phyloP scores from a whole-genome alignment of 768 basidiomycete species.

The Neoboletus brunneissimus region DNA sequence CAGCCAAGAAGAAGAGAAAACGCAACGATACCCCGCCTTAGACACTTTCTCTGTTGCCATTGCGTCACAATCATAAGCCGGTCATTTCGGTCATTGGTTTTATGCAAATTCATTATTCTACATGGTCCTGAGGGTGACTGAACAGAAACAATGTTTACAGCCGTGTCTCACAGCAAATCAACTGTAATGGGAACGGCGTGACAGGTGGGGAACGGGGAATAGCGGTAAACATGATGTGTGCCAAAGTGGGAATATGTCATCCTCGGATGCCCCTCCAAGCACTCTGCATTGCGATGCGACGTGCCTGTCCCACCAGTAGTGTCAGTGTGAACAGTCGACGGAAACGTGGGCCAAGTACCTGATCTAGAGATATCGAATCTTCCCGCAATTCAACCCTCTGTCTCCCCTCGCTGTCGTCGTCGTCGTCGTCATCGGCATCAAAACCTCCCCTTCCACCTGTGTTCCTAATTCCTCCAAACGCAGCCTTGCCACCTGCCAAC shows the following conservation, averaged over 20 bases:
- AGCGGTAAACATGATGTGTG: slow-evolving; percentile 1
- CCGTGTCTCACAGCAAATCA: slow-evolving; percentile 10
- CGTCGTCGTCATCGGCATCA: slow-evolving; percentile 76
- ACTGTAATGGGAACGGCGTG: slow-evolving; percentile 7
- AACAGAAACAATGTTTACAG: slow-evolving; percentile 11
- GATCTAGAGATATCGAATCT: slow-evolving; percentile 88
- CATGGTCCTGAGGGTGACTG: slow-evolving; percentile 20
- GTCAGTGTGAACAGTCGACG: slow-evolving; percentile 1
- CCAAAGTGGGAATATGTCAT: slow-evolving; percentile 31
- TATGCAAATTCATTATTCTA: slow-evolving; percentile 24
- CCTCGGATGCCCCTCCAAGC: slow-evolving; percentile 75
- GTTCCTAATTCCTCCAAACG: slow-evolving; percentile 75
- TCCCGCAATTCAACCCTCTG: slow-evolving; percentile 78
- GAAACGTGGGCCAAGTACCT: slow-evolving; percentile 48
- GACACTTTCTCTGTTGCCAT: not conserved
- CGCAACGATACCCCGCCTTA: slow-evolving; percentile 18
- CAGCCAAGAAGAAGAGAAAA: slow-evolving; percentile 22
- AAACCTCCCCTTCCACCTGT: slow-evolving; percentile 35
- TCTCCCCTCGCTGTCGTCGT: slow-evolving; percentile 51
- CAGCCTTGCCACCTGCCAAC: slow-evolving; percentile 74
- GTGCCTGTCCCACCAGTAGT: slow-evolving; percentile 47
- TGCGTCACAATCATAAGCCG: slow-evolving; percentile 1
- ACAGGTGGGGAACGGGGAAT: not conserved
- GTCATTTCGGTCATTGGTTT: slow-evolving; percentile 7
- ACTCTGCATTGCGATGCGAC: slow-evolving; percentile 85